Evolutionary conservation across 2,329 filamentous ascomycete genomes (phyloP).

Genomic region (Hypoxylon sp.): DNA sequence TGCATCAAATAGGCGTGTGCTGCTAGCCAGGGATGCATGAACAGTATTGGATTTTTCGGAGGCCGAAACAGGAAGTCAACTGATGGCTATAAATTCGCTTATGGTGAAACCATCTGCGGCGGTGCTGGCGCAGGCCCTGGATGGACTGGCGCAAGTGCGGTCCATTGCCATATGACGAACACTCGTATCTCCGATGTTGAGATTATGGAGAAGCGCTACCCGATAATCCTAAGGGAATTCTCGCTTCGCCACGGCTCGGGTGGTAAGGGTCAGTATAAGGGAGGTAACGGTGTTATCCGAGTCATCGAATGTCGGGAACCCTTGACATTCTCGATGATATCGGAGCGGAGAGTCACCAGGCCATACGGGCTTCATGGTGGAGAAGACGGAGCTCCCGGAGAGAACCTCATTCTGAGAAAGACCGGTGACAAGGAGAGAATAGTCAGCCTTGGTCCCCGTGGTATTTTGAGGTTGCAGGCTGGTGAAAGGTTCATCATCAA

Average conservation of each 20-base stretch:
- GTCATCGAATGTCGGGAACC: constrained; percentile 81
- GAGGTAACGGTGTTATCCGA: constrained; percentile 77
- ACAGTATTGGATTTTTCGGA: constrained; percentile 80
- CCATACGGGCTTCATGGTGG: constrained; percentile 82
- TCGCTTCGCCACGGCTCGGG: constrained; percentile 69
- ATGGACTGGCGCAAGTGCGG: constrained; percentile 77
- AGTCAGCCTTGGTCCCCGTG: constrained; percentile 72
- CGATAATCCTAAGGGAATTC: constrained; percentile 76
- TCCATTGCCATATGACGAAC: constrained; percentile 83
- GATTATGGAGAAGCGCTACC: constrained; percentile 78
- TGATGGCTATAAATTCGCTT: constrained; percentile 69
- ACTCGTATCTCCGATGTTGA: constrained; percentile 81
- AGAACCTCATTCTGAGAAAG: constrained; percentile 75
- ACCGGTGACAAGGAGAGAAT: constrained; percentile 52
- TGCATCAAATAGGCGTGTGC: constrained; percentile 59
- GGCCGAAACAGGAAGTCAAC: constrained; percentile 42
- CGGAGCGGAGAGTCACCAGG: constrained; percentile 77
- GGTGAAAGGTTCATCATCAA: constrained; percentile 74
- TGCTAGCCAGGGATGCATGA: constrained; percentile 82
- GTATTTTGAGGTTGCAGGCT: constrained; percentile 70
- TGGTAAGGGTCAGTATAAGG: constrained; percentile 71
- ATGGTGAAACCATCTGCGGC: constrained; percentile 82
- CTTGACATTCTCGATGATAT: constrained; percentile 78
- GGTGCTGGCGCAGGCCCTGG: constrained; percentile 76
- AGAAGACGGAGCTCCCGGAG: constrained; percentile 74